Evolutionary conservation across 306 rosid genomes (phyloP).

Genomic region (Cyclanthera cordifolia): DNA sequence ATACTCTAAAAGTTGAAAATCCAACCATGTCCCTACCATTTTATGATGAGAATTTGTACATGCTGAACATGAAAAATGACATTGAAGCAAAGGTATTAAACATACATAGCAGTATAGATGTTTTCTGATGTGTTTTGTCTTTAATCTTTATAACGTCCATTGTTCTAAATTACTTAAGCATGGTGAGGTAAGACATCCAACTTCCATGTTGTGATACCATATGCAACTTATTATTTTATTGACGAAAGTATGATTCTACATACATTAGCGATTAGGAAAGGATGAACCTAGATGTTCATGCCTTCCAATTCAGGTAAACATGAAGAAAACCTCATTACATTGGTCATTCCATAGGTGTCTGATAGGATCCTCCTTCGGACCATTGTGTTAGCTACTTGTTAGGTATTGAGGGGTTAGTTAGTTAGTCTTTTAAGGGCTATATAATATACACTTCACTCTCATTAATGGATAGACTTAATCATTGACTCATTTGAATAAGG

Average conservation of each 20-base stretch:
- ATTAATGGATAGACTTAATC: too few species aligned
- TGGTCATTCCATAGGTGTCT: neutral
- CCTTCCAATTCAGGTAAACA: neutral
- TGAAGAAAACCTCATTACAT: neutral
- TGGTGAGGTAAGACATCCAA: neutral
- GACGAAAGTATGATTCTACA: neutral
- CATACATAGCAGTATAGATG: neutral
- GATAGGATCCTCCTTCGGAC: too few species aligned
- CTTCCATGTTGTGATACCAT: neutral
- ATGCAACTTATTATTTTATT: neutral
- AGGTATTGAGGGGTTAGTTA: too few species aligned
- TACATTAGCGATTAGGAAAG: neutral
- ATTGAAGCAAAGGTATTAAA: constrained; percentile 59
- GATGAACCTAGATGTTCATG: neutral
- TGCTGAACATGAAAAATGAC: constrained; percentile 77
- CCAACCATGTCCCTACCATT: constrained; percentile 56
- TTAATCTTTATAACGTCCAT: neutral
- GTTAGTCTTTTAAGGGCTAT: too few species aligned
- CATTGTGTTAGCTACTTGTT: too few species aligned
- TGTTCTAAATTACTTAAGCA: neutral
- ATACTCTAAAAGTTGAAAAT: constrained; percentile 48
- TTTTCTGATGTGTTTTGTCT: neutral
- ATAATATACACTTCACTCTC: too few species aligned
- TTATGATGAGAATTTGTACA: constrained; percentile 76
- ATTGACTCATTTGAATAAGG: too few species aligned